Evolutionary conservation across 2,329 filamentous ascomycete species (phyloP).

Genomic region (Teratosphaeria nubilosa): DNA sequence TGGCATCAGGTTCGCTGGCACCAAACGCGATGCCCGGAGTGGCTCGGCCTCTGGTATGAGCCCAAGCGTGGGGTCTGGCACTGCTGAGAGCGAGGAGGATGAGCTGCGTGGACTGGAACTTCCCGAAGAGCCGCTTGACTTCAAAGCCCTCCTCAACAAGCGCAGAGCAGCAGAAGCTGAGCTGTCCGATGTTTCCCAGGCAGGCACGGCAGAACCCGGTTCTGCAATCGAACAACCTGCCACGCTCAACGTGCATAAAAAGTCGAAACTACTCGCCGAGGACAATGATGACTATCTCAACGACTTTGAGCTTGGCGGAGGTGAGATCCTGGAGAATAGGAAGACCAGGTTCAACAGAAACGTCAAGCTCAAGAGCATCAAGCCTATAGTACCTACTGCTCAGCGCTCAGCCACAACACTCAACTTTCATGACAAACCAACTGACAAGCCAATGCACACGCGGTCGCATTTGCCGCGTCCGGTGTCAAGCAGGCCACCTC

Average conservation of each 20-base stretch:
- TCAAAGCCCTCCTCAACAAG: slow-evolving; percentile 66
- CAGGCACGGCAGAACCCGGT: slow-evolving; percentile 16
- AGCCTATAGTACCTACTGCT: slow-evolving; percentile 50
- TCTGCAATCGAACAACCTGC: slow-evolving; percentile 25
- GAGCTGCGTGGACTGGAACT: slow-evolving; percentile 81
- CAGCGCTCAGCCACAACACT: slow-evolving; percentile 66
- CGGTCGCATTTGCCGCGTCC: slow-evolving; percentile 71
- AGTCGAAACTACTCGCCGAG: slow-evolving; percentile 22
- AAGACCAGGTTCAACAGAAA: slow-evolving; percentile 86
- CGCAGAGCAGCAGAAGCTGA: slow-evolving; percentile 45
- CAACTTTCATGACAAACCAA: slow-evolving; percentile 74
- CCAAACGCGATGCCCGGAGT: slow-evolving; percentile 70
- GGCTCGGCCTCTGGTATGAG: slow-evolving; percentile 84
- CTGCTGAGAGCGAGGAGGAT: slow-evolving; percentile 93
- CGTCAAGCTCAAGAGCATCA: slow-evolving; percentile 68
- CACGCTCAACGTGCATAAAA: slow-evolving; percentile 27
- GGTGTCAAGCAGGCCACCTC: slow-evolving; percentile 40
- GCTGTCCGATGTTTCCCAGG: slow-evolving; percentile 23
- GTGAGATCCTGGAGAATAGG: slow-evolving; percentile 62
- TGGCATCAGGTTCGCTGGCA: slow-evolving; percentile 82
- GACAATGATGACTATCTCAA: slow-evolving; percentile 67
- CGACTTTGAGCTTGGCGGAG: slow-evolving; percentile 77
- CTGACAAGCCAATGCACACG: slow-evolving; percentile 26
- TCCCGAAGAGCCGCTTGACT: slow-evolving; percentile 72
- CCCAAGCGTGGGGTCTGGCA: slow-evolving; percentile 82